Conservation (phyloP, 2,329 filamentous ascomycete genomes). For the Sporothrix inflata region DNA sequence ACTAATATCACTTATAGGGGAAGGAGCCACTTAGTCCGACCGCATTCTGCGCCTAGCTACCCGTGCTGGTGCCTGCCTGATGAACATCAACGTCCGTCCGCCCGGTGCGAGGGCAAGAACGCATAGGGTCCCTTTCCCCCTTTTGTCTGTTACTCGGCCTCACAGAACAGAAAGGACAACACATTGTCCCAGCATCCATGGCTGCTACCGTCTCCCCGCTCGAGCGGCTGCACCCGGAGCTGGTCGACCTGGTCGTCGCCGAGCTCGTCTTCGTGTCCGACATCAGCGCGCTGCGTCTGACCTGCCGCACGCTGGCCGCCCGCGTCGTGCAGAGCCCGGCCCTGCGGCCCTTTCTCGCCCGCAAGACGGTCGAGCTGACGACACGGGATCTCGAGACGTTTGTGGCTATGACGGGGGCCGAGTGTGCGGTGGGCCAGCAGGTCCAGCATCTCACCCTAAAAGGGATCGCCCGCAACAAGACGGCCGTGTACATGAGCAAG, state of each 20-base stretch:
- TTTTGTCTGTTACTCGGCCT: not conserved
- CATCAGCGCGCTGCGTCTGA: constrained; percentile 7
- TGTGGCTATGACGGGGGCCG: constrained; percentile 3
- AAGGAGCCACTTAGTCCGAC: not conserved
- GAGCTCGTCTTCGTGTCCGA: not conserved
- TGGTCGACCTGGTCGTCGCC: constrained; percentile 15
- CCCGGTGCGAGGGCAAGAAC: not conserved
- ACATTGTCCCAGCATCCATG: no score
- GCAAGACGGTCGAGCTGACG: constrained; percentile 20
- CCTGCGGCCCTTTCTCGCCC: not conserved
- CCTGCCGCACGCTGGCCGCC: constrained; percentile 11
- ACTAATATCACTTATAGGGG: constrained; percentile 15
- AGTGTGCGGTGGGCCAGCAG: not conserved
- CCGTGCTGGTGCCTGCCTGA: not conserved
- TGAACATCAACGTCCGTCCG: not conserved
- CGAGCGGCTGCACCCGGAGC: constrained; percentile 17
- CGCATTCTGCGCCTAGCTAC: not conserved
- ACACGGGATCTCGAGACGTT: constrained; percentile 6
- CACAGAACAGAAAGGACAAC: no score
- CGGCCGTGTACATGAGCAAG: not conserved
- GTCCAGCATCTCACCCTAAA: constrained; percentile 23
- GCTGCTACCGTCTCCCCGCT: not conserved
- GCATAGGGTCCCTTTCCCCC: not conserved
- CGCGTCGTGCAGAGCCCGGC: not conserved
- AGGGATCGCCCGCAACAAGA: constrained; percentile 21